These are phyloP conservation scores for Penicillium crystallinum DNA, from an alignment of 495 filamentous ascomycete species.

Conservation along the genomic window DNA sequence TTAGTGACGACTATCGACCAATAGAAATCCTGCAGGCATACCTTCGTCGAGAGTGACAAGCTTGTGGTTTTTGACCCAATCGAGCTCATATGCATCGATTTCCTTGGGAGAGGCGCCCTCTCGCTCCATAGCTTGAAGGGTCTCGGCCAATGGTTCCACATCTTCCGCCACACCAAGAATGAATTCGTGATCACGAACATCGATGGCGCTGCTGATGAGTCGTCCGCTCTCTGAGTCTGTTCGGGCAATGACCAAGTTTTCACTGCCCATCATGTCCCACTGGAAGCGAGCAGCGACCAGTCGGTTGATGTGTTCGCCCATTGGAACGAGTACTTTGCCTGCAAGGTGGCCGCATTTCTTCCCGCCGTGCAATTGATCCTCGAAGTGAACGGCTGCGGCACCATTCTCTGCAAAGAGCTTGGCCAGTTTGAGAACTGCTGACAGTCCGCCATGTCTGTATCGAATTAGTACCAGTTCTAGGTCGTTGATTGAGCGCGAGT, in stretches of 20 bases:
- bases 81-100: constrained; percentile 79
- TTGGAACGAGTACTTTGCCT: constrained; percentile 91
- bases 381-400: constrained; percentile 93
- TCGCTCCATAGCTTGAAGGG: constrained; percentile 83
- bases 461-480: neutral
- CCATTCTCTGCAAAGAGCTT: constrained; percentile 99
- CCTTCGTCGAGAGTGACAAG: constrained; percentile 90
- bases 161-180: constrained; percentile 79
- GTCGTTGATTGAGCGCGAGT: neutral
- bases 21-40: constrained; percentile 14
- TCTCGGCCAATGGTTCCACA: constrained; percentile 75
- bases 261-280: constrained; percentile 95
- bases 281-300: constrained; percentile 89
- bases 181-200: constrained; percentile 92
- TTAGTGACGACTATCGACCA: constrained; percentile 12
- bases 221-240: constrained; percentile 93
- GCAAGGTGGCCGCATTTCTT: constrained; percentile 98
- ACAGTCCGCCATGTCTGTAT: constrained; percentile 69
- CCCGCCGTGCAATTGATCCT: constrained; percentile 94
- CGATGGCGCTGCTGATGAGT: constrained; percentile 82
- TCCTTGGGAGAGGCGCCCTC: constrained; percentile 69
- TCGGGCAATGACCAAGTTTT: constrained; percentile 89
- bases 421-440: constrained; percentile 89
- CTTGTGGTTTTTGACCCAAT: constrained; percentile 83
- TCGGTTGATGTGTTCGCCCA: constrained; percentile 93